Evolutionary conservation across 495 filamentous ascomycete genomes (phyloP), one percentile per base, ranked within the genome.

Genomic region (Penicillium macrosclerotiorum): DNA sequence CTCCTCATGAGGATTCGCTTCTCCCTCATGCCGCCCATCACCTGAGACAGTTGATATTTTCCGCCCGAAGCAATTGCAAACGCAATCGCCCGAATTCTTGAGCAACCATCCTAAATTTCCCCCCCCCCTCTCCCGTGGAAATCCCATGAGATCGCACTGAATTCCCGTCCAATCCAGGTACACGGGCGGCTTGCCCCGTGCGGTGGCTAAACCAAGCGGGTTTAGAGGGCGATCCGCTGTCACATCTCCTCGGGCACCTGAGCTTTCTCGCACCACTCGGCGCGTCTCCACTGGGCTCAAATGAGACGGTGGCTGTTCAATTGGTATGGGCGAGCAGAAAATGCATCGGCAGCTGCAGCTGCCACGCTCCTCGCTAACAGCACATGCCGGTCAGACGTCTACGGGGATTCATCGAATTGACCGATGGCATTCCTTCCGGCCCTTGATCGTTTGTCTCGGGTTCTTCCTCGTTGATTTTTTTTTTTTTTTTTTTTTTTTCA

Each of bases 361-460:
- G 62, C 68, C 65, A 71, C 64, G 68, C 64, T 65, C 54, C 61
- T 36, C 12, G 30, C 49, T 65, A 60, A 62, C 68, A 64, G 54
- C 68, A 54, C 64, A 63, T 55, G 37, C 31, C 39, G 31, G 23
- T 50, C 37, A 34, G n/a, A n/a, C n/a, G n/a, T n/a, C 30, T 41
- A 13, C 30, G 44, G 36, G 35, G 36, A 2, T 38, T 25, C 36
- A 22, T n/a, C n/a, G n/a, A n/a, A n/a, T n/a, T n/a, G n/a, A n/a
- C n/a, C n/a, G n/a, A n/a, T n/a, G n/a, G n/a, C n/a, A n/a, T n/a
- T n/a, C 47, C 43, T 12, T 51, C 22, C 24, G 34, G 37, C 55
- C 48, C 53, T 54, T 63, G 53, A 49, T 42, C 37, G 17, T 23
- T n/a, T n/a, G n/a, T n/a, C n/a, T n/a, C n/a, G n/a, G n/a, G n/a